A percentile compares a stretch with the other conserved stretches of the same genome.
phyloP scores from a whole-genome alignment of 1,139 yeast genomes.

The Suhomyces bokatorum region DNA sequence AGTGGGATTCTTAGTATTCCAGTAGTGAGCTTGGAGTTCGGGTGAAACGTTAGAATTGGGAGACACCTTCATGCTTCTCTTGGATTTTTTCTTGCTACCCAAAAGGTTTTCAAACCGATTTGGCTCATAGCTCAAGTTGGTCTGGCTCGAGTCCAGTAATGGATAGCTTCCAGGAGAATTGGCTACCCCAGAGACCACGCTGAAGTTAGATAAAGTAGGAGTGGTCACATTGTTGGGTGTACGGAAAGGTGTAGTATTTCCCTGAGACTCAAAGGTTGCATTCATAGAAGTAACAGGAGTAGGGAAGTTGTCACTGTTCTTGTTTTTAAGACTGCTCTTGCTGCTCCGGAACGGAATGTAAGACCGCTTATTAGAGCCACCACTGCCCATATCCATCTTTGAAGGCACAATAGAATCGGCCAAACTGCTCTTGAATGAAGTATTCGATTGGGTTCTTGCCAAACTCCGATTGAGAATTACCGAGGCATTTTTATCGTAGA shows the following conservation, averaged over 20 bases:
- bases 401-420: constrained; percentile 56
- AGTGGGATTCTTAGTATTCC: constrained; percentile 10
- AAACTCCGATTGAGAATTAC: constrained; percentile 71
- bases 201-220: constrained; percentile 7
- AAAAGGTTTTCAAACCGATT: constrained; percentile 30
- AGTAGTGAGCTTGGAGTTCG: constrained; percentile 10
- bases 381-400: constrained; percentile 17
- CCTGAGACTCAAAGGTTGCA: constrained; percentile 12
- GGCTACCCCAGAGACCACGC: not conserved
- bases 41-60: constrained; percentile 17
- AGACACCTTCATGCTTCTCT: constrained; percentile 19
- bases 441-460: constrained; percentile 72
- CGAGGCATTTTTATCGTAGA: constrained; percentile 78
- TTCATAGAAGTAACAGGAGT: constrained; percentile 22
- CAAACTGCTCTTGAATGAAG: constrained; percentile 73
- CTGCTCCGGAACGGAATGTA: constrained; percentile 48
- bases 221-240: constrained; percentile 12
- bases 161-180: constrained; percentile 14
- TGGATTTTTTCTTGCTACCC: constrained; percentile 30
- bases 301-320: constrained; percentile 19
- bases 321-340: constrained; percentile 20
- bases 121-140: constrained; percentile 10
- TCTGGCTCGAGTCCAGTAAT: constrained; percentile 11
- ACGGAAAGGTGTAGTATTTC: constrained; percentile 12
- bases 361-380: constrained; percentile 32